Conservation (phyloP, 495 filamentous ascomycete genomes). For the Thermochaetoides thermophila region DNA sequence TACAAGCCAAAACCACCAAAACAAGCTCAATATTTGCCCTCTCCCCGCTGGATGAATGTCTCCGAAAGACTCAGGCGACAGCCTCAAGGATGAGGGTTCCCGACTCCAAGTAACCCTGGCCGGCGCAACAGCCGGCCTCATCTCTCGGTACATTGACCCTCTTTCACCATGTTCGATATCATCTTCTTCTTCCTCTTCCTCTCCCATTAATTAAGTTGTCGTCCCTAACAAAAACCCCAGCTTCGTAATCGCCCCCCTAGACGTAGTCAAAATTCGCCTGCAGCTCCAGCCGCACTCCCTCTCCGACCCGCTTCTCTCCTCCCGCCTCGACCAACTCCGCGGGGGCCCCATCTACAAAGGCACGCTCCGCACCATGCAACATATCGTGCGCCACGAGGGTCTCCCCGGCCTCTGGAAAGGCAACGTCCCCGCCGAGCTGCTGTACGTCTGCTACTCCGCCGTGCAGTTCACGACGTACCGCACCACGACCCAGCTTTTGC, state of each 20-base stretch:
- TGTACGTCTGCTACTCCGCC: constrained; percentile 81
- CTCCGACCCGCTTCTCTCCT: constrained; percentile 47
- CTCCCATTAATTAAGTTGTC: too few relatives aligned
- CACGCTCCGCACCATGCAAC: constrained; percentile 58
- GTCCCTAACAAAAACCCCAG: too few relatives aligned
- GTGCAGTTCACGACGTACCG: constrained; percentile 88
- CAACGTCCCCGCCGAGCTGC: constrained; percentile 84
- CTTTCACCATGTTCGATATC: too few relatives aligned
- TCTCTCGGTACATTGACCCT: constrained; percentile 90
- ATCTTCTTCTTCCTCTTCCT: too few relatives aligned
- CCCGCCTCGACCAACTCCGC: constrained; percentile 28
- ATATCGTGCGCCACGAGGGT: constrained; percentile 66
- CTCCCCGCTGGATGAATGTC: constrained; percentile 19
- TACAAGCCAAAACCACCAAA: too few relatives aligned
- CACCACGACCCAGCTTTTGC: constrained; percentile 46
- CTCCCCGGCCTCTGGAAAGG: constrained; percentile 91
- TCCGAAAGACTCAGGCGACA: constrained; percentile 26
- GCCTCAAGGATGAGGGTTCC: constrained; percentile 90
- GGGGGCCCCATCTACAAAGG: constrained; percentile 61
- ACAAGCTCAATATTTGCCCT: too few relatives aligned
- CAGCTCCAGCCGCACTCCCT: constrained; percentile 78
- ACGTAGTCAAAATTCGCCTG: constrained; percentile 93
- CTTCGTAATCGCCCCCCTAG: constrained; percentile 83
- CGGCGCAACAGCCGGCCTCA: constrained; percentile 74
- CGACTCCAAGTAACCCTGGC: constrained; percentile 67